A percentile compares a stretch with the other conserved stretches of the same genome.
phyloP scores from a whole-genome alignment of 352 stramenopile species.

The Paralagenidium karlingii region DNA sequence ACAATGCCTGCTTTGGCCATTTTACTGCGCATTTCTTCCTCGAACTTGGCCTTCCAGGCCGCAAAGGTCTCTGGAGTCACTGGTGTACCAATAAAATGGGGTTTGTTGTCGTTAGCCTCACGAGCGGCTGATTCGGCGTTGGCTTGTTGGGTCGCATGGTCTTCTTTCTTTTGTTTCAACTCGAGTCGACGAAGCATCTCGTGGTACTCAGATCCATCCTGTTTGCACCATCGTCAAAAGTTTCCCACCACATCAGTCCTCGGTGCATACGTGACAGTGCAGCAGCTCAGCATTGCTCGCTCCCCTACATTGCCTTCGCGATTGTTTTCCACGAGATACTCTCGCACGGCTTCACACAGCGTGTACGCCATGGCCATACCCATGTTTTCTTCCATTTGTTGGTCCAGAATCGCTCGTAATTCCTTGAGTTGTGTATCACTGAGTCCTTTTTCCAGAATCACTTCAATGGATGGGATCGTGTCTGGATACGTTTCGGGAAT shows the following conservation, averaged over 20 bases:
- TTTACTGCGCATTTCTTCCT: constrained; percentile 52
- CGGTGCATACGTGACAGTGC: not conserved
- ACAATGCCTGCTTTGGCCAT: constrained; percentile 5
- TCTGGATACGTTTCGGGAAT: constrained; percentile 77
- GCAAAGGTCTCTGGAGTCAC: constrained; percentile 70
- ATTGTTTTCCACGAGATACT: constrained; percentile 85
- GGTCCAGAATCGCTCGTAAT: constrained; percentile 39
- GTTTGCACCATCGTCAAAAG: too few relatives aligned
- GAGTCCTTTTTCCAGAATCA: constrained; percentile 67
- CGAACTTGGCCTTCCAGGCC: constrained; percentile 59
- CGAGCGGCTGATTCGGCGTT: not conserved
- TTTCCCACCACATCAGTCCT: not conserved
- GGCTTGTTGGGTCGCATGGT: constrained; percentile 16
- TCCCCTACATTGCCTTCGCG: constrained; percentile 58
- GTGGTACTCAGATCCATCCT: constrained; percentile 82
- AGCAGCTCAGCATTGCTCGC: not conserved
- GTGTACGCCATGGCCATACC: constrained; percentile 85
- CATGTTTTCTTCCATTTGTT: constrained; percentile 60
- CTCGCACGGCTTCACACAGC: constrained; percentile 63
- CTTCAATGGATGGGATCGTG: constrained; percentile 52
- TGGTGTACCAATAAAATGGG: constrained; percentile 29
- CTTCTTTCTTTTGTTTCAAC: constrained; percentile 68
- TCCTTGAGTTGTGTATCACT: constrained; percentile 71
- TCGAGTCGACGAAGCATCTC: constrained; percentile 81
- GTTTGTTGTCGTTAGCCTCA: not conserved